Conservation (phyloP, 345 rosid genomes). For the Luvunga scandens region DNA sequence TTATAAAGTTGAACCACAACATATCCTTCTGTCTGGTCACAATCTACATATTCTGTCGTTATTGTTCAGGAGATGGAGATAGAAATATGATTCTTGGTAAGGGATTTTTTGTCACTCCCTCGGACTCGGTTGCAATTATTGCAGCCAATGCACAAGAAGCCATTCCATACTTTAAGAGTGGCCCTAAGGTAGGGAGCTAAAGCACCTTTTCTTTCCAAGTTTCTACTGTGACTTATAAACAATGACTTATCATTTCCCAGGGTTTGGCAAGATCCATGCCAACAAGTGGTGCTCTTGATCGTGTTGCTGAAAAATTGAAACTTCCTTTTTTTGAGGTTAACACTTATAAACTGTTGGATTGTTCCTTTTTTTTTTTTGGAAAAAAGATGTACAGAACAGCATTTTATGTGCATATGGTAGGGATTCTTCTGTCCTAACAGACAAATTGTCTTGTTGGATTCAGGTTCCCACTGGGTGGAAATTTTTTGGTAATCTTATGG, state of each 20-base stretch:
- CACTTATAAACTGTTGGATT: slow-evolving; percentile 14
- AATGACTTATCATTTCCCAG: slow-evolving; percentile 35
- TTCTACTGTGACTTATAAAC: neutral
- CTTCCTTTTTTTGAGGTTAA: slow-evolving; percentile 89
- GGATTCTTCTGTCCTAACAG: slow-evolving; percentile 17
- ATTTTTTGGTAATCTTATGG: slow-evolving; percentile 97
- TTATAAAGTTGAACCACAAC: neutral
- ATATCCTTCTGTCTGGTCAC: neutral
- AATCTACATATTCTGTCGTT: neutral
- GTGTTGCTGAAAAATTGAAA: slow-evolving; percentile 79
- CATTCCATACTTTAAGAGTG: slow-evolving; percentile 74
- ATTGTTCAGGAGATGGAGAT: slow-evolving; percentile 83
- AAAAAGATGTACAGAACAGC: neutral
- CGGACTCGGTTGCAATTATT: slow-evolving; percentile 90
- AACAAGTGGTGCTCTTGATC: slow-evolving; percentile 94
- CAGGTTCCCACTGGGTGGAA: slow-evolving; percentile 99
- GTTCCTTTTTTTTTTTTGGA: neutral
- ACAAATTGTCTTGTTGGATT: slow-evolving; percentile 18
- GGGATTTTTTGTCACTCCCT: slow-evolving; percentile 85
- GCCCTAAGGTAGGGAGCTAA: slow-evolving; percentile 61
- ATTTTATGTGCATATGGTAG: neutral
- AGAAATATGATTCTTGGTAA: slow-evolving; percentile 94
- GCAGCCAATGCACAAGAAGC: slow-evolving; percentile 89
- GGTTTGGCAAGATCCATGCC: slow-evolving; percentile 98
- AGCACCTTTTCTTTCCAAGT: neutral